A percentile compares a stretch with the other conserved stretches of the same genome.
Evolutionary conservation across 257 asterid species (phyloP).

Genomic region (Agastache rugosa): DNA sequence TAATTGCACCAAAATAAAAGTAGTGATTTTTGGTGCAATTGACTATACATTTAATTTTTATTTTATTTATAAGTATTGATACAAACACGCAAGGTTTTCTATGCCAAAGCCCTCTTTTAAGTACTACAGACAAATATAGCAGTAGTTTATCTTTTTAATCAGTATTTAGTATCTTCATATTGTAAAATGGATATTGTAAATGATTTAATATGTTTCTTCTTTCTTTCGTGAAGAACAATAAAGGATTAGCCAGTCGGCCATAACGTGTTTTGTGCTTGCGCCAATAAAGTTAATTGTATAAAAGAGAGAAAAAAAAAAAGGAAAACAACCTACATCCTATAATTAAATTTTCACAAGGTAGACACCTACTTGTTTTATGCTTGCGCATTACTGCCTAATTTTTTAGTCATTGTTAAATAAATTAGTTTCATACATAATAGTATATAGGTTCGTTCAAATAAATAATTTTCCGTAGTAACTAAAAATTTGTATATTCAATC

Average conservation of each 20-base stretch:
- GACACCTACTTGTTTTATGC: background rate
- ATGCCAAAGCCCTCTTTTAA: too few species aligned
- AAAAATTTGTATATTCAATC: too few species aligned
- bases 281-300: background rate
- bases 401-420: background rate
- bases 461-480: too few species aligned
- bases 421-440: background rate
- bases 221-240: background rate
- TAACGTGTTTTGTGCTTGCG: background rate
- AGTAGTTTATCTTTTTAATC: too few species aligned
- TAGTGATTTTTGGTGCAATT: background rate
- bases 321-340: background rate
- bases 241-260: background rate
- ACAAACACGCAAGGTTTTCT: too few species aligned
- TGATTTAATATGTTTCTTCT: background rate
- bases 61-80: background rate
- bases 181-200: background rate
- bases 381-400: background rate
- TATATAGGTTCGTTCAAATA: too few species aligned
- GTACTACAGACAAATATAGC: too few species aligned
- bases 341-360: background rate
- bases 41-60: too few species aligned
- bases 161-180: too few species aligned
- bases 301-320: background rate
- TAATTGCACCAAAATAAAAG: background rate